These are phyloP conservation scores for Corylus heterophylla DNA, from an alignment of 306 rosid genomes.

Conservation along the genomic window DNA sequence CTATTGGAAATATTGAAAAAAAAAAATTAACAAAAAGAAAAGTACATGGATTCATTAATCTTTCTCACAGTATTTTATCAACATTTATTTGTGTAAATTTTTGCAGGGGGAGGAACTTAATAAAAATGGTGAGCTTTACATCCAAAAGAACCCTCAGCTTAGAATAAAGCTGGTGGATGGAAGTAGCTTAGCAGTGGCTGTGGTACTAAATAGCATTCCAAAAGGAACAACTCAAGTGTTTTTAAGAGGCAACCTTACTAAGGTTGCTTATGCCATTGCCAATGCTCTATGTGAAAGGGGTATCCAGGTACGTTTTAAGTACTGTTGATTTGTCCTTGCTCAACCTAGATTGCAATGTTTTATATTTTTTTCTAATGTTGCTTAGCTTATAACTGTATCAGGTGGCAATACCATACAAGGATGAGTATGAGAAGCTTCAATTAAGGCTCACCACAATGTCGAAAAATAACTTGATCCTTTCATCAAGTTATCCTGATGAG, in stretches of 20 bases:
- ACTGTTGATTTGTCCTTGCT: not conserved
- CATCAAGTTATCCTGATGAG: conserved; percentile 31
- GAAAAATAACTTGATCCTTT: conserved; percentile 37
- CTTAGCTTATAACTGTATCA: conserved; percentile 7
- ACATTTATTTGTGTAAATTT: not conserved
- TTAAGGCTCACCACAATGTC: conserved; percentile 24
- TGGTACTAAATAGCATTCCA: conserved; percentile 37
- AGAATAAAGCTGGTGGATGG: conserved; percentile 49
- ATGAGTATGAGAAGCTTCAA: conserved; percentile 50
- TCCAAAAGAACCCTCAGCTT: conserved; percentile 33
- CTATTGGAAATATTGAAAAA: too few relatives aligned
- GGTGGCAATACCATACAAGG: conserved; percentile 41
- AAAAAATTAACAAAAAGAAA: too few relatives aligned
- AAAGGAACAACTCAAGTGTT: conserved; percentile 41
- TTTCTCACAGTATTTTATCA: too few relatives aligned
- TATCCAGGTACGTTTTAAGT: conserved; percentile 26
- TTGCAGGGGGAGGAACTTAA: conserved; percentile 42
- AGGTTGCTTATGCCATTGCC: conserved; percentile 40
- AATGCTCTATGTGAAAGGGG: conserved; percentile 30
- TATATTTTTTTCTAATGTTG: too few relatives aligned
- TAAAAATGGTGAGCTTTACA: conserved; percentile 36
- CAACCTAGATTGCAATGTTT: not conserved
- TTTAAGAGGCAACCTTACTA: conserved; percentile 41
- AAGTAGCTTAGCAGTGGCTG: conserved; percentile 37
- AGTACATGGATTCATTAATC: too few relatives aligned